Evolutionary conservation across 2,329 filamentous ascomycete genomes (phyloP).

Genomic region (Aspergillus costaricaensis): DNA sequence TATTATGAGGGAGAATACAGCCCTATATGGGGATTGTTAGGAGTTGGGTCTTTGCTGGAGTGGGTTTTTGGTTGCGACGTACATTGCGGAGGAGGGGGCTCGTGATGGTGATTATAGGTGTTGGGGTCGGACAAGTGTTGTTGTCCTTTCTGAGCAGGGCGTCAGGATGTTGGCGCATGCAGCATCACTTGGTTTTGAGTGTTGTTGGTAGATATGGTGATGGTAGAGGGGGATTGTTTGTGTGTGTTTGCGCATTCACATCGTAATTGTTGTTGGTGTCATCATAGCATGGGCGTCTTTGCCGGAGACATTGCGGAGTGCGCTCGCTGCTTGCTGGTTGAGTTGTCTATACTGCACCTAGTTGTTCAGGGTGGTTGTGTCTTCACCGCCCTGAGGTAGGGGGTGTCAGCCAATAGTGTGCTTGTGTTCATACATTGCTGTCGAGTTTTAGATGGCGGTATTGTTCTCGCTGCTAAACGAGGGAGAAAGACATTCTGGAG

Average conservation of each 20-base stretch:
- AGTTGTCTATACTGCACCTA: conserved; percentile 14
- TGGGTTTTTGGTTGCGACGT: conserved; percentile 4
- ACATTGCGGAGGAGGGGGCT: conserved; percentile 22
- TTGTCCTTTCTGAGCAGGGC: neutral
- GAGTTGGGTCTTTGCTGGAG: conserved; percentile 4
- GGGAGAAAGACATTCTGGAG: neutral
- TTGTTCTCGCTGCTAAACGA: no score
- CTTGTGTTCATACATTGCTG: neutral
- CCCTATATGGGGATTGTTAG: conserved; percentile 57
- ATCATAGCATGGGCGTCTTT: conserved; percentile 4
- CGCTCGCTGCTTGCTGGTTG: neutral
- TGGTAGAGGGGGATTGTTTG: neutral
- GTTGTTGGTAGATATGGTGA: neutral
- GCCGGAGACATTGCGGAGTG: conserved; percentile 8
- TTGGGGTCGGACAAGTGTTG: neutral
- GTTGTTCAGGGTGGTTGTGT: neutral
- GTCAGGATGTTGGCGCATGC: neutral
- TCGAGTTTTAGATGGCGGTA: neutral
- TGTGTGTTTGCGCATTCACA: neutral
- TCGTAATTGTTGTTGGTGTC: conserved; percentile 1
- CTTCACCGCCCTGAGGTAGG: neutral
- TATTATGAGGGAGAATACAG: conserved; percentile 90
- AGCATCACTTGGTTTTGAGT: neutral
- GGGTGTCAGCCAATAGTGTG: neutral
- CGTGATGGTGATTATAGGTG: neutral